Base-by-base conservation (phyloP, 257 asterid species). In the Primulina tabacum region DNA sequence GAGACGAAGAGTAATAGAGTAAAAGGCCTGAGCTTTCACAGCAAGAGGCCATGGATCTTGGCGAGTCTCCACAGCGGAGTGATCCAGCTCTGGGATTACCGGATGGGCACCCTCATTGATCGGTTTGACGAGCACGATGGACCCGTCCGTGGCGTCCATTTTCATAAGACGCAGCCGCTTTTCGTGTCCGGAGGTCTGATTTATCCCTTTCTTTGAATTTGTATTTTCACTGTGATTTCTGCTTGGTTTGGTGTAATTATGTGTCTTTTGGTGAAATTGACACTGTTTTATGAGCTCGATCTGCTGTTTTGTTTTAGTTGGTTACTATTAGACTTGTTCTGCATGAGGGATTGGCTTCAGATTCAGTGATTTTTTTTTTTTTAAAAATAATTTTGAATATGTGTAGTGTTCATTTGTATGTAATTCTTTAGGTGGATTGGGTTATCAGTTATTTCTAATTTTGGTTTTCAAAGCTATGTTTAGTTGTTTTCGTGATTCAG, bases 1-100 rank as follows among this genome's bases (percentile, higher is more conserved):
- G 99, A 94, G 82, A 94, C 99, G 62, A 94, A 94, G 92, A 94
- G 99, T 73, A 94, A 89, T 78, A 73, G 99, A 82, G 99, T 94
- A 74, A 94, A 94, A 69, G 99, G 99, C 0, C 69, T 94, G 84
- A 91, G 99, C 72, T 94, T 94, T 72, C 99, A 94, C 35, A 81
- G 84, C 88, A 94, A 86, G 88, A 76, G 99, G 69, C 97, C 99
- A 78, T 91, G 99, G 99, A 94, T 94, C 97, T 74, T 90, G 85
- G 97, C 97, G 68, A 91, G 97, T 82, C 95, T 94, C 33, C 99
- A 91, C 90, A 90, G 97, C 75, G 97, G 97, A 70, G 99, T 91
- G 78, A 86, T 94, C 87, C 99, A 94, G 89, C 87, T 94, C 18
- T 94, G 97, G 99, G 99, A 94, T 67, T 94, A 94, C 50, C 92